Base-by-base conservation (phyloP, 148 eudicot genomes). In the Chenopodium formosanum region DNA sequence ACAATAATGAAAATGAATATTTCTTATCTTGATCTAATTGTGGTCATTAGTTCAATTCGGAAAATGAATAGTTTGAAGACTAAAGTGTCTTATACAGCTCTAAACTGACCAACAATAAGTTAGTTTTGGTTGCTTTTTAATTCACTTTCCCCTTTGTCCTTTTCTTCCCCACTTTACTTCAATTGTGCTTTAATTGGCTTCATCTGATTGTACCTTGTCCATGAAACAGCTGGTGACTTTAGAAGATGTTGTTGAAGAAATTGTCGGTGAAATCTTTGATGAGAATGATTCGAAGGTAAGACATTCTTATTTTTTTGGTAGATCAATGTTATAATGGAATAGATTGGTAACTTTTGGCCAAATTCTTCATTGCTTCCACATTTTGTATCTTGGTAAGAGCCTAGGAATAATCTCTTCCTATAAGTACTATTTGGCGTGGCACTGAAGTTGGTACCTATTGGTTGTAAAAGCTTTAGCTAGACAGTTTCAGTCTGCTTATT, bases 241-340 rank as follows among this genome's bases (percentile, higher is more conserved):
- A 68, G 99, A 95, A 92, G 99, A 95, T 82, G 99, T 92, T 82
- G 99, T 95, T 44, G 99, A 95, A 86, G 99, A 95, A 89, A 95
- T 95, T 85, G 99, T 95, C 80, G 99, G 99, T 77, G 99, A 95
- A 87, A 95, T 95, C 37, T 95, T 92, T 86, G 99, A 95, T 79
- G 99, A 95, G 85, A 93, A 92, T 88, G 99, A 95, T 84, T 94
- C 99, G 46, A 95, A 93, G 89, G 99, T 95, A 86, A 80, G 77
- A 19, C 47, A 29, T 70, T 70, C 31, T 17, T 7, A 29, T 56
- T 82, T 74, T 10, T 8, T 2, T 63, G 50, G 52, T 53, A 9
- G 13, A 9, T 32, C 25, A 7, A 40, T 11, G 75, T 37, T 23
- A 70, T 77, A 34, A 9, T 78, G 34, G 73, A 65, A 67, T 79